Percentiles rank a stretch among this genome's conserved stretches.
phyloP scores from a whole-genome alignment of 768 basidiomycete species.

The Amanita thiersii region DNA sequence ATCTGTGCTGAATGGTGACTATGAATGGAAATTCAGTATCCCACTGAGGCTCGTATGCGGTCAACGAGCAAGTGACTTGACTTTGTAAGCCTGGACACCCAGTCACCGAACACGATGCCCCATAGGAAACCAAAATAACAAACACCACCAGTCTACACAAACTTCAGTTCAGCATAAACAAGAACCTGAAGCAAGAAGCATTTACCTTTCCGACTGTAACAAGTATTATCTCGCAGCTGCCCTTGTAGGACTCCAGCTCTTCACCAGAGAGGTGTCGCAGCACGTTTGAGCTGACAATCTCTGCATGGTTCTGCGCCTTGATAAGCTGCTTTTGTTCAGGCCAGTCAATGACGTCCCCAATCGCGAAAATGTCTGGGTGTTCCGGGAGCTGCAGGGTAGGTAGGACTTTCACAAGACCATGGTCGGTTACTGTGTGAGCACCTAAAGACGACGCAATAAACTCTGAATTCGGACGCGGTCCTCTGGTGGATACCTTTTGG shows the following conservation, averaged over 20 bases:
- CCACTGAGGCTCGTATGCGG: conserved; percentile 4
- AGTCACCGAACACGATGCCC: conserved; percentile 36
- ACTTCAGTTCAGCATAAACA: not conserved
- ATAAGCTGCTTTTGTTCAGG: conserved; percentile 44
- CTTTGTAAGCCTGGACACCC: conserved; percentile 25
- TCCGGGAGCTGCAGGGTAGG: conserved; percentile 41
- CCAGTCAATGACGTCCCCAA: conserved; percentile 49
- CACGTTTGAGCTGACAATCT: conserved; percentile 40
- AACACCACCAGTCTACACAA: conserved; percentile 26
- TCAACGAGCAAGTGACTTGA: conserved; percentile 17
- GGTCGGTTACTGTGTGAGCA: conserved; percentile 18
- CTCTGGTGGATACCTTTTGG: conserved; percentile 23
- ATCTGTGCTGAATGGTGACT: too few relatives aligned
- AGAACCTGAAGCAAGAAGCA: conserved; percentile 8
- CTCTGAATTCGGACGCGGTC: conserved; percentile 34
- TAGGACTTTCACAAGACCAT: conserved; percentile 34
- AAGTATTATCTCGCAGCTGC: conserved; percentile 43
- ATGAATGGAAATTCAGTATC: too few relatives aligned
- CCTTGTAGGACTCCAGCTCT: conserved; percentile 34
- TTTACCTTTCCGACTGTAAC: conserved; percentile 46
- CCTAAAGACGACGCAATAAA: conserved; percentile 34
- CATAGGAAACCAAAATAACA: conserved; percentile 33
- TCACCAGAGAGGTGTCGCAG: conserved; percentile 20
- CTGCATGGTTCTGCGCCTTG: conserved; percentile 36
- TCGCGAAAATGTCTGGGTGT: conserved; percentile 44